A percentile compares a stretch with the other conserved stretches of the same genome.
These are phyloP conservation scores for Stephanodiscus triporus DNA, from an alignment of 108 stramenopile species.

Conservation along the genomic window DNA sequence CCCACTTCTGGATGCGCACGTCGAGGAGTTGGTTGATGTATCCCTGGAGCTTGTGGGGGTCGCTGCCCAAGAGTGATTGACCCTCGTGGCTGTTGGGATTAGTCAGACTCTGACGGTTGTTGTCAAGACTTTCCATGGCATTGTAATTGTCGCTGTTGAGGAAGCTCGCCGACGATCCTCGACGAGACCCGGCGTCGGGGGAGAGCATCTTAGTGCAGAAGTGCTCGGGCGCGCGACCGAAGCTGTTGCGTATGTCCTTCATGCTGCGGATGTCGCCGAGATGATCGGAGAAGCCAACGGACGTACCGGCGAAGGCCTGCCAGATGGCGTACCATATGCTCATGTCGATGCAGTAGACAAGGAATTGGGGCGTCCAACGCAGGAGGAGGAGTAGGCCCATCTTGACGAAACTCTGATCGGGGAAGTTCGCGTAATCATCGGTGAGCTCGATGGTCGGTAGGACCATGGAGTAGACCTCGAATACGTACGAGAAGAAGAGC, in stretches of 20 bases:
- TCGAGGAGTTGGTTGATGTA: constrained; percentile 91
- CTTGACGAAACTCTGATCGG: constrained; percentile 83
- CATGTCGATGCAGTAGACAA: constrained; percentile 96
- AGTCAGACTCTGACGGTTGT: constrained; percentile 38
- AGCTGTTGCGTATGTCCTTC: constrained; percentile 89
- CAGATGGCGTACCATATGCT: constrained; percentile 97
- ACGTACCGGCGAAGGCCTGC: constrained; percentile 94
- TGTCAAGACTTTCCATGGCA: constrained; percentile 50
- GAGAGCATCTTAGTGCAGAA: constrained; percentile 93
- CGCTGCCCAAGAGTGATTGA: constrained; percentile 70
- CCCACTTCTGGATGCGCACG: constrained; percentile 97
- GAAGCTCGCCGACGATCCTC: constrained; percentile 84
- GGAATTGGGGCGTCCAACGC: constrained; percentile 94
- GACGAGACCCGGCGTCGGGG: constrained; percentile 86
- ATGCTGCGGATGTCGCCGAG: constrained; percentile 90
- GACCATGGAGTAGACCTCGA: constrained; percentile 94
- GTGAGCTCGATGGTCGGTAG: constrained; percentile 91
- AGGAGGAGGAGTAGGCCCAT: constrained; percentile 80
- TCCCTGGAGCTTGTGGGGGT: constrained; percentile 80
- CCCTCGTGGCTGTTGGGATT: constrained; percentile 60
- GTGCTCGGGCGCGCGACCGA: constrained; percentile 85
- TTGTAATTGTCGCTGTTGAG: constrained; percentile 45
- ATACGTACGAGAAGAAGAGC: constrained; percentile 94
- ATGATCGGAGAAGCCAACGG: constrained; percentile 91
- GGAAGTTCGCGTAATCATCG: constrained; percentile 96